Evolutionary conservation across 179 eudicot species (phyloP), one percentile per base, ranked within the genome.

Genomic region (Silene coronaria): DNA sequence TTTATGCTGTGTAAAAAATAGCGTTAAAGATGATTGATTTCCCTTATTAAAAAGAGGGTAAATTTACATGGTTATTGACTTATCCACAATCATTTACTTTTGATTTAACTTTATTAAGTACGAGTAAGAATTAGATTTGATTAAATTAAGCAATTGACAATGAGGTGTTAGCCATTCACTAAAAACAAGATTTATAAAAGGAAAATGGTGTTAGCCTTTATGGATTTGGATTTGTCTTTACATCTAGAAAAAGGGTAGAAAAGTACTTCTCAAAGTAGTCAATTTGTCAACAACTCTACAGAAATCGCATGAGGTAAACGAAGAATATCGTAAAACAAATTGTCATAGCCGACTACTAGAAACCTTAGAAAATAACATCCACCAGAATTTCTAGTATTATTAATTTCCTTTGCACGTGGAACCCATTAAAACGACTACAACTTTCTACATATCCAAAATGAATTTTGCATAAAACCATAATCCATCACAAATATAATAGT

Each of bases 331-430:
- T 12, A 13, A 46, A 46, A 26, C 4, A 21, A 34, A 21, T 38
- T 21, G 51, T 34, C 22, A 2, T 38, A 38, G 38, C 38, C 38
- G 12, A 38, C 11, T 38, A 34, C 48, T 42, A 42, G 13, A 42
- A 42, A 11, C 48, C 2, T 42, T 0, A 42, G 48, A 42, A 9
- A 42, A 9, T 11, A 42, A 42, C 48, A 10, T 42, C 48, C 48
- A 42, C 48, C 48, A 42, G 13, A 45, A 16, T 22, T 63, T 63
- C 46, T 19, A 6, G 57, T 12, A 27, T 28, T 55, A 32, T 53
- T 53, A 21, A 30, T 8, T 62, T 21, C 55, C 23, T 68, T 76
- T 78, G 73, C 69, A 67, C 67, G 77, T 73, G 73, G 60, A 57
- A 42, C 73, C 77, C 73, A 78, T 71, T 67, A 34, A 34, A 48